A percentile compares a stretch with the other conserved stretches of the same genome.
Conservation (phyloP, 2,329 filamentous ascomycete species). For the Westerdykella sp. region DNA sequence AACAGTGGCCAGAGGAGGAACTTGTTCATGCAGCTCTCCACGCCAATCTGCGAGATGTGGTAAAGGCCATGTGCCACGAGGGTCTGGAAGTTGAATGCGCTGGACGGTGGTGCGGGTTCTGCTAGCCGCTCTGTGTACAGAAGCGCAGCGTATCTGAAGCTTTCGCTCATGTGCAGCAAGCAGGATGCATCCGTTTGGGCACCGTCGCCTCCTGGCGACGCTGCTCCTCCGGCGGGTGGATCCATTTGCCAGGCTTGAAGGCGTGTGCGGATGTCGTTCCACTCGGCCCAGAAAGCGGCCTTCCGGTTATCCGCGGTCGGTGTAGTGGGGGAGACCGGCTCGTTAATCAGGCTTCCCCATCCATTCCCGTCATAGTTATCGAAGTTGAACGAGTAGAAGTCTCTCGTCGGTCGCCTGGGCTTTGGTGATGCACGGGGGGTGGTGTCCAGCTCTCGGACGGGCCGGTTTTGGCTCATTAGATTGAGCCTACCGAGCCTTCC, state of each 20-base stretch:
- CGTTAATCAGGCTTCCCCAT: slow-evolving; percentile 54
- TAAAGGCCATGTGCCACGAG: slow-evolving; percentile 76
- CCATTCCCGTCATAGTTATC: slow-evolving; percentile 63
- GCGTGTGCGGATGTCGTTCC: slow-evolving; percentile 69
- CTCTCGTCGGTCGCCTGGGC: slow-evolving; percentile 31
- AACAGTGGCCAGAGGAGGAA: slow-evolving; percentile 93
- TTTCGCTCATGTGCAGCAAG: slow-evolving; percentile 76
- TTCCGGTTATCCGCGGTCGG: slow-evolving; percentile 49
- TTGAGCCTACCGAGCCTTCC: slow-evolving; percentile 79
- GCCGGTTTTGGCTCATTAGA: slow-evolving; percentile 65
- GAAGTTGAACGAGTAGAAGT: slow-evolving; percentile 50
- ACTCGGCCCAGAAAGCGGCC: slow-evolving; percentile 72
- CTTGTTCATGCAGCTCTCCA: slow-evolving; percentile 68
- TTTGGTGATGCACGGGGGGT: slow-evolving; percentile 31
- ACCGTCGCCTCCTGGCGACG: slow-evolving; percentile 9
- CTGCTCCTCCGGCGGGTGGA: slow-evolving; percentile 20
- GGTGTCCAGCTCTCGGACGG: slow-evolving; percentile 37
- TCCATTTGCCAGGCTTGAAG: slow-evolving; percentile 75
- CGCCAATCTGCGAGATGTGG: slow-evolving; percentile 73
- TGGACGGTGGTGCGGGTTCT: slow-evolving; percentile 65
- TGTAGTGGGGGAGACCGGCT: slow-evolving; percentile 40
- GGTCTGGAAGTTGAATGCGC: slow-evolving; percentile 72
- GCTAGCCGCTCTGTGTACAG: slow-evolving; percentile 86
- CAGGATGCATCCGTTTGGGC: slow-evolving; percentile 2
- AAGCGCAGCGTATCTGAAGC: slow-evolving; percentile 82